These are phyloP conservation scores for Xerocomus spinulosus DNA, from an alignment of 768 basidiomycete species.

Conservation along the genomic window DNA sequence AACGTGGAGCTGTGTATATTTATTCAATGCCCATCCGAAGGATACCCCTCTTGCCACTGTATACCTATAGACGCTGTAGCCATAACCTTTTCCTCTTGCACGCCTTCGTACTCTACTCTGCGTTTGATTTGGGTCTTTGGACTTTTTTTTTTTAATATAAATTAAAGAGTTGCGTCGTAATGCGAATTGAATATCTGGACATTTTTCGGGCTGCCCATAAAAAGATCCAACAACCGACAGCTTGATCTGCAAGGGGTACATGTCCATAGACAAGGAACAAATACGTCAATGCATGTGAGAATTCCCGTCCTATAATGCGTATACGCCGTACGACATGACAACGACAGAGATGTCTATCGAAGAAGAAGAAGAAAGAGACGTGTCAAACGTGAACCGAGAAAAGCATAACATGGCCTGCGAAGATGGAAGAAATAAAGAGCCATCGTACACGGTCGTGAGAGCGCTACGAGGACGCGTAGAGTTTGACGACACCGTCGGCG, in stretches of 20 bases:
- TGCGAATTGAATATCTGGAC: too few relatives aligned
- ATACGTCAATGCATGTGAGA: constrained; percentile 8
- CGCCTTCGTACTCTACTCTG: constrained; percentile 1
- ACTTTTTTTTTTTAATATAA: too few relatives aligned
- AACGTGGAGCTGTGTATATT: constrained; percentile 13
- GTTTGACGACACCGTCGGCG: constrained; percentile 91
- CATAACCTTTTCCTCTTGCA: constrained; percentile 18
- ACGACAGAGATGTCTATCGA: constrained; percentile 10
- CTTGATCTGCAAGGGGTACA: too few relatives aligned
- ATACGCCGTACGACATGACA: constrained; percentile 17
- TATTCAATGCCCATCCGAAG: constrained; percentile 6
- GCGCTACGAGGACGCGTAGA: constrained; percentile 75
- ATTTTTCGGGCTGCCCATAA: too few relatives aligned
- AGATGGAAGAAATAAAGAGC: background rate
- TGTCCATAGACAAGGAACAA: background rate
- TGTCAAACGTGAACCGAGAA: constrained; percentile 9
- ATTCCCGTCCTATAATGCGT: constrained; percentile 26
- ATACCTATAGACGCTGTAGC: constrained; percentile 40
- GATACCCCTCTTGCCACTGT: constrained; percentile 27
- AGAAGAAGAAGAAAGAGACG: background rate
- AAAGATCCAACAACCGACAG: too few relatives aligned
- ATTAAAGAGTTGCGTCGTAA: too few relatives aligned
- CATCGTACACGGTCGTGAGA: background rate
- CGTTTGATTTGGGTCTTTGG: background rate
- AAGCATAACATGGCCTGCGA: constrained; percentile 8